These are phyloP conservation scores for Wickerhamomyces silvicola DNA, from an alignment of 805 yeast species.

Conservation along the genomic window DNA sequence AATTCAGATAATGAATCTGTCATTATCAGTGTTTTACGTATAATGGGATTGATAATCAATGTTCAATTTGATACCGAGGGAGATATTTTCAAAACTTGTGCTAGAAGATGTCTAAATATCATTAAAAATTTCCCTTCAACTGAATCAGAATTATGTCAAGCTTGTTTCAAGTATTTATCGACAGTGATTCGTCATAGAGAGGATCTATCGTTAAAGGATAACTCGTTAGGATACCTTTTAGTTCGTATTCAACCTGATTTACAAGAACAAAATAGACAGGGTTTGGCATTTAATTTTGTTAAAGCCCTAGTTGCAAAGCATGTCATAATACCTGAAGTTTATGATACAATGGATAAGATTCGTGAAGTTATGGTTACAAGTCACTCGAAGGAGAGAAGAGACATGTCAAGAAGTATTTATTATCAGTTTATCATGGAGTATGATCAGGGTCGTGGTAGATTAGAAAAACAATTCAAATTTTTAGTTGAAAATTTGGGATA, in stretches of 20 bases:
- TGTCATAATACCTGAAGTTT: constrained; percentile 77
- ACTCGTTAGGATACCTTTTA: constrained; percentile 68
- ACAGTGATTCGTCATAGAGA: constrained; percentile 64
- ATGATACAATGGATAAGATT: constrained; percentile 79
- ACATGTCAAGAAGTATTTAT: constrained; percentile 75
- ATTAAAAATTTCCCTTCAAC: constrained; percentile 75
- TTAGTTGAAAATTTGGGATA: constrained; percentile 76
- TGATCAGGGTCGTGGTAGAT: constrained; percentile 83
- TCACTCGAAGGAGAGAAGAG: constrained; percentile 76
- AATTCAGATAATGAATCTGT: constrained; percentile 70
- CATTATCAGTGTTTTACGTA: constrained; percentile 57
- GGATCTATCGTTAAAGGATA: constrained; percentile 57
- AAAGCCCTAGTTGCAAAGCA: constrained; percentile 72
- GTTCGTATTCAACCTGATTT: constrained; percentile 76
- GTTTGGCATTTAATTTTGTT: constrained; percentile 78
- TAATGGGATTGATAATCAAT: constrained; percentile 53
- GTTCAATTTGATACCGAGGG: constrained; percentile 51
- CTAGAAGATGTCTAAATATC: constrained; percentile 53
- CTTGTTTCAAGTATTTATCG: constrained; percentile 68
- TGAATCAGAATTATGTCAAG: constrained; percentile 72
- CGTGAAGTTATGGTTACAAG: constrained; percentile 85
- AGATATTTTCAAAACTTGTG: constrained; percentile 49
- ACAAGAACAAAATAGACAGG: constrained; percentile 84
- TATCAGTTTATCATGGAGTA: constrained; percentile 87
- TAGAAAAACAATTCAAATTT: constrained; percentile 77